These are phyloP conservation scores for Globisporangium acanthophoron DNA, from an alignment of 352 stramenopile genomes.

Conservation along the genomic window DNA sequence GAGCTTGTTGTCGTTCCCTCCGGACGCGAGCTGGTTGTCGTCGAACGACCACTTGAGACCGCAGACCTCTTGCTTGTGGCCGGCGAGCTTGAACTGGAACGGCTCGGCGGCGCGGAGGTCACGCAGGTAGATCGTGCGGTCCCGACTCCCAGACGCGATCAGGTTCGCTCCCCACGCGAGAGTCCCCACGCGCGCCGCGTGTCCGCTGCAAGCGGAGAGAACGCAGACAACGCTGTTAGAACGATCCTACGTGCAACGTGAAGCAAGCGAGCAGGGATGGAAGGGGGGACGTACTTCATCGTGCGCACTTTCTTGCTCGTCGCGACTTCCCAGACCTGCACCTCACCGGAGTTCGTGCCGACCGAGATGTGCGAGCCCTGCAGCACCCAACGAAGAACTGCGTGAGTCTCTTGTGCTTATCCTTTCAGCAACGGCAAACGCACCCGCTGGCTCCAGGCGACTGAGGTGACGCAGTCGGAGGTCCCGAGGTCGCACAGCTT, in stretches of 20 bases:
- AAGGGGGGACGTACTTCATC: constrained; percentile 58
- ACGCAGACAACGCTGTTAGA: no score
- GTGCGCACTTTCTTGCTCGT: constrained; percentile 86
- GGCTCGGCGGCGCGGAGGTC: constrained; percentile 80
- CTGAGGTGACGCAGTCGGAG: constrained; percentile 87
- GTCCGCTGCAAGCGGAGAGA: constrained; percentile 38
- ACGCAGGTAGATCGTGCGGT: constrained; percentile 91
- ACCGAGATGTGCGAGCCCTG: constrained; percentile 90
- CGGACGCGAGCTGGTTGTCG: constrained; percentile 85
- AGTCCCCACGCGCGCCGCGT: constrained; percentile 91
- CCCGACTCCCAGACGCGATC: constrained; percentile 92
- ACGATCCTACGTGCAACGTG: no score
- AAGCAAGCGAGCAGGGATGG: neutral
- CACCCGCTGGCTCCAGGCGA: constrained; percentile 91
- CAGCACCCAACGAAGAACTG: neutral
- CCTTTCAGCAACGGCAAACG: neutral
- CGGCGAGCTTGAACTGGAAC: constrained; percentile 50
- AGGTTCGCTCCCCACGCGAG: constrained; percentile 90
- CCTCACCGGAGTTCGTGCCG: constrained; percentile 91
- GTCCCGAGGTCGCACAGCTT: constrained; percentile 90
- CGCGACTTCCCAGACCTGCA: constrained; percentile 94
- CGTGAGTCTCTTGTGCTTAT: no score
- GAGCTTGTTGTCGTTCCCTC: constrained; percentile 98
- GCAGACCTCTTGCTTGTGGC: constrained; percentile 90
- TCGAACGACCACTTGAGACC: constrained; percentile 97